Conservation (phyloP, 352 stramenopile genomes). For the Globisporangium recalcitrans region DNA sequence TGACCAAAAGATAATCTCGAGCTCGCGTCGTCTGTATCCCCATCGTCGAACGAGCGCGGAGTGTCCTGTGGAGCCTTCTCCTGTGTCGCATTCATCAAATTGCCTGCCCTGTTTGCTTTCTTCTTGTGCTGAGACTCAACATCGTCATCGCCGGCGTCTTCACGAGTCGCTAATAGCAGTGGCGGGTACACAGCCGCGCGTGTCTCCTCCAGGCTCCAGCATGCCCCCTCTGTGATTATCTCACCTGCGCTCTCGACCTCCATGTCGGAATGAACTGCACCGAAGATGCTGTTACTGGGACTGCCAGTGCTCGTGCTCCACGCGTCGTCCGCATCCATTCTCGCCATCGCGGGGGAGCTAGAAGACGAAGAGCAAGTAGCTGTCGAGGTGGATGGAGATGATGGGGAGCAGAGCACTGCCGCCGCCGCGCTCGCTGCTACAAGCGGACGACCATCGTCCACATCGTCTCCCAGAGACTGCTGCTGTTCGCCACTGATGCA, state of each 20-base stretch:
- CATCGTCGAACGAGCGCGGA: not conserved
- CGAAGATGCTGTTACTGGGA: not conserved
- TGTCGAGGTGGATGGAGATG: not conserved
- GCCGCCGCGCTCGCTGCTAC: too few relatives aligned
- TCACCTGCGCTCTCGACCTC: not conserved
- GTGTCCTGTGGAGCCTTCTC: not conserved
- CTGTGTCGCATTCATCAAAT: not conserved
- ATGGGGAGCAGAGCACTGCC: not conserved
- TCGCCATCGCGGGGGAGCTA: not conserved
- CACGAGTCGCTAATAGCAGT: not conserved
- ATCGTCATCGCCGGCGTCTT: not conserved
- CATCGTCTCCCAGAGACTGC: too few relatives aligned
- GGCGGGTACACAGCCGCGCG: not conserved
- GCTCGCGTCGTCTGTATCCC: not conserved
- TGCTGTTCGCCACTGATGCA: not conserved
- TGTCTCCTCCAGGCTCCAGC: not conserved
- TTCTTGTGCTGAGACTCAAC: not conserved
- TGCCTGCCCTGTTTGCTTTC: not conserved
- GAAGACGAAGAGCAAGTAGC: not conserved
- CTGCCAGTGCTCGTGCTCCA: not conserved
- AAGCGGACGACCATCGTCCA: not conserved
- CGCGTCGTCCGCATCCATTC: not conserved
- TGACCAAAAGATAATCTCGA: not conserved
- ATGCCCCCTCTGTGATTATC: not conserved
- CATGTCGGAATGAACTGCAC: not conserved